Conservation (phyloP, 2,329 filamentous ascomycete genomes). For the Anthostomella pinea region DNA sequence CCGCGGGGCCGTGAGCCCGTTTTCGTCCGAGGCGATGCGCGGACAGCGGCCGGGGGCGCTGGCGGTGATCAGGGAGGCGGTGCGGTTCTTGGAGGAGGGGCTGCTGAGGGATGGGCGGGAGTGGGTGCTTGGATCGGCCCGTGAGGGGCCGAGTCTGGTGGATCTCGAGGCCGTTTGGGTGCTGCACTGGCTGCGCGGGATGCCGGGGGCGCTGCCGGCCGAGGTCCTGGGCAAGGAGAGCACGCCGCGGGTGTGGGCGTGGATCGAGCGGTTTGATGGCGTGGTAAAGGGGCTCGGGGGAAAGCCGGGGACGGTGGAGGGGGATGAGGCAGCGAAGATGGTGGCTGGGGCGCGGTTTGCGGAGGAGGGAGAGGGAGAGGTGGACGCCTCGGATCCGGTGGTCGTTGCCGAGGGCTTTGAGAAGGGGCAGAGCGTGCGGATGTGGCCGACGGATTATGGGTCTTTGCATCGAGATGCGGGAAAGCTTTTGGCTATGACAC, state of each 20-base stretch:
- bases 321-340: conserved; percentile 49
- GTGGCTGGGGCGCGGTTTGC: conserved; percentile 46
- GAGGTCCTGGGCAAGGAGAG: conserved; percentile 47
- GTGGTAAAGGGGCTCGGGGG: conserved; percentile 42
- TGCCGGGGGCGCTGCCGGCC: conserved; percentile 54
- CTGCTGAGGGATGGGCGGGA: conserved; percentile 63
- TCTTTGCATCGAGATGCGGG: conserved; percentile 57
- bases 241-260: conserved; percentile 61
- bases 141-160: conserved; percentile 50
- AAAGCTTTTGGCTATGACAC: conserved; percentile 49
- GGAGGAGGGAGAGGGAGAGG: conserved; percentile 37
- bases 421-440: conserved; percentile 51
- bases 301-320: conserved; percentile 44
- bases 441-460: conserved; percentile 64
- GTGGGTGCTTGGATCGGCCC: conserved; percentile 49
- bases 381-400: conserved; percentile 49
- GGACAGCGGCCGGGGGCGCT: conserved; percentile 51
- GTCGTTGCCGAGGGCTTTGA: conserved; percentile 45
- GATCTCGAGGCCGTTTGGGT: conserved; percentile 70
- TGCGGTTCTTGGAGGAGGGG: conserved; percentile 59
- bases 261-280: conserved; percentile 59
- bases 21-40: conserved; percentile 25
- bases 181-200: conserved; percentile 60
- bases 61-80: conserved; percentile 49
- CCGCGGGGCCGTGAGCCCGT: conserved; percentile 12